These are phyloP conservation scores for Neocallimastix lanati DNA, from an alignment of 192 early-diverging fungal genomes.

Conservation along the genomic window DNA sequence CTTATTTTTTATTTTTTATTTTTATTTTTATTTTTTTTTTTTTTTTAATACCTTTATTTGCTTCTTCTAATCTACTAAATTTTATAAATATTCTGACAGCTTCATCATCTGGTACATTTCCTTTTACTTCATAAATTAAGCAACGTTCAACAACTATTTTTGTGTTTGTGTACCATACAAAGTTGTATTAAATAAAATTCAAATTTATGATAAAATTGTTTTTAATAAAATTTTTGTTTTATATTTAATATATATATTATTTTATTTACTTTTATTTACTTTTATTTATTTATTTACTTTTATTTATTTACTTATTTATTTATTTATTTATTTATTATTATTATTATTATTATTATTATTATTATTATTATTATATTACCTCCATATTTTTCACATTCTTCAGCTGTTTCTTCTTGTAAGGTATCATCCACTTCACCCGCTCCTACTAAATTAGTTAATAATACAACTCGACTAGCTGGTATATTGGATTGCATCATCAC, in stretches of 20 bases:
- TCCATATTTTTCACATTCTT: conserved; percentile 62
- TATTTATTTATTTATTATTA: too few relatives aligned
- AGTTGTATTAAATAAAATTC: too few relatives aligned
- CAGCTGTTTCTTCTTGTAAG: conserved; percentile 54
- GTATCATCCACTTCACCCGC: conserved; percentile 58
- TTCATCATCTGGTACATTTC: conserved; percentile 31
- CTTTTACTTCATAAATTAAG: conserved; percentile 13
- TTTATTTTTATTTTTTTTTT: neutral
- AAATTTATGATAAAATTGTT: too few relatives aligned
- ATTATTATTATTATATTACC: neutral
- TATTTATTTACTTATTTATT: too few relatives aligned
- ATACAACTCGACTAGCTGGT: conserved; percentile 9
- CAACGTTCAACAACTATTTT: neutral
- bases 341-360: too few relatives aligned
- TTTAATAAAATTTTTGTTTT: too few relatives aligned
- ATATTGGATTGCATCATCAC: conserved; percentile 56
- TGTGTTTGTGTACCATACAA: too few relatives aligned
- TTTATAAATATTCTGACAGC: conserved; percentile 68
- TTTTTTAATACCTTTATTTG: conserved; percentile 11
- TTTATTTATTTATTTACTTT: too few relatives aligned
- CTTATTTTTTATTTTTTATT: conserved; percentile 2
- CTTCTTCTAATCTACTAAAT: conserved; percentile 28
- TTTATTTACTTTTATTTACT: too few relatives aligned
- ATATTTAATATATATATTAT: too few relatives aligned
- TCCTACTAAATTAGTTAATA: conserved; percentile 16